Base-by-base conservation (phyloP, 371 early-diverging fungal genomes). In the Mortierella sp. region DNA sequence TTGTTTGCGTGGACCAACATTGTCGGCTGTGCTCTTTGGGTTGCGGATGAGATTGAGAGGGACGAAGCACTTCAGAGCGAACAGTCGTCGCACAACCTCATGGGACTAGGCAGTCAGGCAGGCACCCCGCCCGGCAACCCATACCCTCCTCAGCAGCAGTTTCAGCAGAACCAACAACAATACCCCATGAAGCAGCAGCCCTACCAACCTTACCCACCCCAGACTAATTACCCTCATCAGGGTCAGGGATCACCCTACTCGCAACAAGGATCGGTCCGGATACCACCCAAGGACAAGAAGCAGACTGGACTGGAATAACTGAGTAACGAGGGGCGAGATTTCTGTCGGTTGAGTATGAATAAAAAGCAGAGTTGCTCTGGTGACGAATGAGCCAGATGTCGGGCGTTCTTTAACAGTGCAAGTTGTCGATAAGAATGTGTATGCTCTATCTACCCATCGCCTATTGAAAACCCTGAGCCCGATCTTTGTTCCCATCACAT, bases 1-100 rank as follows among this genome's bases (percentile, higher is more conserved):
- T 28, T 95, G 1, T 95, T 94, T 77, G 89, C 92, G 87, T 94
- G 93, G 90, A 94, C 95, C 19, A 94, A 94, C 78, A 90, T 92
- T 13, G 92, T 94, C 3, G 94, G 92, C 8, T 92, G 93, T 26
- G 95, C 94, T 9, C 80, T 95, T 24, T 95, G 93, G 92, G 93
- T 92, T 0, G 91, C 89, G 9, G 93, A 93, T 51, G 84, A 91
- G 57, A 90, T 90, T 78, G 90, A 90, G 75, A 83, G 89, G 75
- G 88, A 89, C 8, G 76, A 79, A 37, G n/a, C 51, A 40, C 57
- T 51, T 31, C 77, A 71, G 48, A 48, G 64, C 16, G 46, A 69
- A 28, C 59, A 50, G n/a, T 59, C 69, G 3, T 75, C 75, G 5
- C 50, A 50, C 24, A 67, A 51, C 50, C 50, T 75, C 69, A 75